Base-by-base conservation (phyloP, 805 yeast species). In the Kodamaea hsintzibuensis region DNA sequence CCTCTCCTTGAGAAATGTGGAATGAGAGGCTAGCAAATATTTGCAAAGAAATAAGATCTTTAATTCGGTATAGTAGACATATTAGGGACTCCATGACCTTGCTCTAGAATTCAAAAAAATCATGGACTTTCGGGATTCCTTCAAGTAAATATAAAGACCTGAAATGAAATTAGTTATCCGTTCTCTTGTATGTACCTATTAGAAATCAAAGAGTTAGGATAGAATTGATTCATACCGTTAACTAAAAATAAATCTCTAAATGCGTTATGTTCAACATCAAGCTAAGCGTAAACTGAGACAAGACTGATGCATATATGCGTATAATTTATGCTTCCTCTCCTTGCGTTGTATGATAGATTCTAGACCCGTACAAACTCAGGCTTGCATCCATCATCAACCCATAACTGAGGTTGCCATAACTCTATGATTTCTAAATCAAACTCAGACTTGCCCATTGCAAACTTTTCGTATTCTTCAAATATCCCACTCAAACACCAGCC, bases 401-500 rank as follows among this genome's bases (percentile, higher is more conserved):
- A 67, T 47, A 90, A 64, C 9, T 74, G 76, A 1, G 91, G 88
- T 62, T 85, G 83, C 79, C 89, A 92, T 65, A 84, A 76, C 68
- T 95, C 97, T 53, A 93, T 89, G 59, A 89, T 90, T 68, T 91
- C 96, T 64, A 92, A 78, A 71, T 93, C 99, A 51, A 86, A 88
- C 61, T 90, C 97, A 19, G 93, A 95, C 71, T 93, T 93, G 7
- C 97, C 98, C 62, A 89, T 86, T 5, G 98, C 96, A 70, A 91
- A 93, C 67, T 89, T 85, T 53, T 88, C 89, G 69, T 93, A 93
- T 68, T 93, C 99, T 67, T 91, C 97, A 69, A 91, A 95, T 5
- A 91, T 87, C 1, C 97, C 96, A 50, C 96, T 86, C 62, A 90
- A 78, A 55, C 95, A 84, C 99, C 99, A 93, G 1, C 96, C 96